Evolutionary conservation across 2,329 filamentous ascomycete species (phyloP).

Genomic region (Colletotrichum trifolii): DNA sequence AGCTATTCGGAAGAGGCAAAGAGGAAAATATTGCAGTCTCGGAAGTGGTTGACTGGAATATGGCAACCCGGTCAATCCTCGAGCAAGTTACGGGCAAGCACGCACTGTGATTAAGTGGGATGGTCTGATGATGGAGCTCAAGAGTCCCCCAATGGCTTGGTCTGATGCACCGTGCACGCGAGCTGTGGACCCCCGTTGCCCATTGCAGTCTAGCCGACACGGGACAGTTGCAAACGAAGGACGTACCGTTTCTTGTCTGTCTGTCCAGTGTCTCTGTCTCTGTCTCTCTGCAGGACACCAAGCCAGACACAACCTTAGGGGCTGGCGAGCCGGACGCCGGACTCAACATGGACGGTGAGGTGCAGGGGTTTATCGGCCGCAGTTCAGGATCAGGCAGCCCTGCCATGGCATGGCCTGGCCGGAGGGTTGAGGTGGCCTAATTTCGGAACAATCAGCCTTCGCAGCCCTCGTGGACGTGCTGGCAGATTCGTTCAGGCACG

Average conservation of each 20-base stretch:
- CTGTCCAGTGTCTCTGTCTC: not conserved
- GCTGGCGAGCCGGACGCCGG: constrained; percentile 14
- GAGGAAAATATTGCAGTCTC: constrained; percentile 19
- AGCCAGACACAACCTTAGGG: not conserved
- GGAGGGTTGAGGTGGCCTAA: constrained; percentile 19
- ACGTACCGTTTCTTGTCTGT: constrained; percentile 7
- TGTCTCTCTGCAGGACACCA: not conserved
- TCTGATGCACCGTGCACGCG: constrained; percentile 25
- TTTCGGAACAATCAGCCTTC: constrained; percentile 25
- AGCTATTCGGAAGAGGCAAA: constrained; percentile 4
- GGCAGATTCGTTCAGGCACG: constrained; percentile 15
- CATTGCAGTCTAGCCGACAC: constrained; percentile 16
- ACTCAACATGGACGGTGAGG: constrained; percentile 15
- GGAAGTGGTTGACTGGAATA: constrained; percentile 19
- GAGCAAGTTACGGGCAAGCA: constrained; percentile 13
- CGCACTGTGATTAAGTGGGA: constrained; percentile 35
- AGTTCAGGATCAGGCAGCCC: not conserved
- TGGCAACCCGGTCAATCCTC: constrained; percentile 26
- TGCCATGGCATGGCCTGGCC: constrained; percentile 1
- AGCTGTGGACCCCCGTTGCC: constrained; percentile 17
- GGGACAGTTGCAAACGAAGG: constrained; percentile 3
- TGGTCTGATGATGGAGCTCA: constrained; percentile 36
- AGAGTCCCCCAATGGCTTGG: constrained; percentile 13
- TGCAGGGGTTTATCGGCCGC: constrained; percentile 5
- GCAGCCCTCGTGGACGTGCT: not conserved